Evolutionary conservation across 2,329 filamentous ascomycete genomes (phyloP).

Genomic region (Botryotinia narcissicola): DNA sequence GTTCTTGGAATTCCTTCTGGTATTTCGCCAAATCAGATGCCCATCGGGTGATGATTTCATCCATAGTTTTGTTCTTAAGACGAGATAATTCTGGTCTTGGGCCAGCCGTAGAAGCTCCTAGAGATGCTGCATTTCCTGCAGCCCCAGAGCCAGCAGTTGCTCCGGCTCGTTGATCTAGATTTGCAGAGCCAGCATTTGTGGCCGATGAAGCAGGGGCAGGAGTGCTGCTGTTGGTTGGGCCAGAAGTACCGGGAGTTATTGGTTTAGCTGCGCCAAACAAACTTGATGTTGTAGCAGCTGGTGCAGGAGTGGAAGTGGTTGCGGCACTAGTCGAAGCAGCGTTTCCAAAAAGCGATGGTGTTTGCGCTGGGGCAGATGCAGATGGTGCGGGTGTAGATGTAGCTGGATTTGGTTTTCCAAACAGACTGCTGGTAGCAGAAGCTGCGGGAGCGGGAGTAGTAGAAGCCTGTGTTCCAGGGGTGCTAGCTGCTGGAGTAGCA

Average conservation of each 20-base stretch:
- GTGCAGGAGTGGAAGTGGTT: conserved; percentile 27
- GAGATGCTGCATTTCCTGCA: conserved; percentile 24
- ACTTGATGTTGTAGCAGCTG: conserved; percentile 30
- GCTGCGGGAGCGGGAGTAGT: conserved; percentile 11
- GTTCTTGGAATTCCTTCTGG: conserved; percentile 91
- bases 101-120: conserved; percentile 75
- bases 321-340: conserved; percentile 16
- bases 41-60: conserved; percentile 97
- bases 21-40: conserved; percentile 93
- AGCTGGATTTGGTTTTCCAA: conserved; percentile 14
- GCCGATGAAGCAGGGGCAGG: conserved; percentile 29
- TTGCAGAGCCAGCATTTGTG: conserved; percentile 36
- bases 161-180: conserved; percentile 21
- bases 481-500: conserved; percentile 24
- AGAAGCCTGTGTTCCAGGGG: conserved; percentile 15
- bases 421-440: conserved; percentile 18
- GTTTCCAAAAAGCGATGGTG: conserved; percentile 38
- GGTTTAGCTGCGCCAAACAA: conserved; percentile 36
- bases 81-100: conserved; percentile 83
- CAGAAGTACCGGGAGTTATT: conserved; percentile 20
- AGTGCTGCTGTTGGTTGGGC: conserved; percentile 16
- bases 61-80: conserved; percentile 98
- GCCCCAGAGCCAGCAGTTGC: neutral
- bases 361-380: conserved; percentile 21
- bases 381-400: conserved; percentile 25